These are phyloP conservation scores for Yamadazyma songkhlaensis DNA, from an alignment of 1,139 yeast species.

Conservation along the genomic window DNA sequence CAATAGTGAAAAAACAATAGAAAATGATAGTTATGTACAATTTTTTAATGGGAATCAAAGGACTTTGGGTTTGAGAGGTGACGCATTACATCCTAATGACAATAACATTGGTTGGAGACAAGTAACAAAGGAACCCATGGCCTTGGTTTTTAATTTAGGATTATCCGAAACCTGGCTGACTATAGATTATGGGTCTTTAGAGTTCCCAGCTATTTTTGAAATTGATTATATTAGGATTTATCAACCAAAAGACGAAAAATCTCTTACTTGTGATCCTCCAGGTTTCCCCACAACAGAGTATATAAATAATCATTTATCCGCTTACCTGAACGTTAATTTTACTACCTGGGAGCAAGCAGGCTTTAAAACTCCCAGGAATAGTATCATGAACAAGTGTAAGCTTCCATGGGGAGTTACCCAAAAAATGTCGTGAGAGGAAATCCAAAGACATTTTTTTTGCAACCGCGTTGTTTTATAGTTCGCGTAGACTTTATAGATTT, in stretches of 20 bases:
- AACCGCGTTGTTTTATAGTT: not conserved
- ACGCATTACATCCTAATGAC: slow-evolving; percentile 26
- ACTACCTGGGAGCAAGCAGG: slow-evolving; percentile 28
- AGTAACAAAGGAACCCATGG: slow-evolving; percentile 29
- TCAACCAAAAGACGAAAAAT: slow-evolving; percentile 21
- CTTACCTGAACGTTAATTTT: slow-evolving; percentile 22
- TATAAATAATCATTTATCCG: slow-evolving; percentile 21
- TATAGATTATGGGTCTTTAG: slow-evolving; percentile 21
- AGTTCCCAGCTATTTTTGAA: slow-evolving; percentile 24
- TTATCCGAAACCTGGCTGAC: slow-evolving; percentile 26
- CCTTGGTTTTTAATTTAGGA: slow-evolving; percentile 26
- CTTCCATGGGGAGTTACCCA: slow-evolving; percentile 6
- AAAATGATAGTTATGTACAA: slow-evolving; percentile 20
- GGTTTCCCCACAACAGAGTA: slow-evolving; percentile 26
- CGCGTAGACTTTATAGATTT: not conserved
- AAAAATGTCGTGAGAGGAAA: not conserved
- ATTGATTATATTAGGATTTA: slow-evolving; percentile 28
- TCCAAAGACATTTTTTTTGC: not conserved
- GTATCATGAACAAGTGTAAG: slow-evolving; percentile 17
- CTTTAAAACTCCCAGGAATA: slow-evolving; percentile 21
- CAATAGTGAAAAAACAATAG: slow-evolving; percentile 16
- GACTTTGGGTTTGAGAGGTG: slow-evolving; percentile 22
- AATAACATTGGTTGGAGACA: slow-evolving; percentile 25
- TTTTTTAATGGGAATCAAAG: slow-evolving; percentile 21
- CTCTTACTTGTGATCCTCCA: slow-evolving; percentile 27